These are phyloP conservation scores for Guadua angustifolia DNA, from an alignment of 176 grass and related monocot genomes.

Conservation along the genomic window DNA sequence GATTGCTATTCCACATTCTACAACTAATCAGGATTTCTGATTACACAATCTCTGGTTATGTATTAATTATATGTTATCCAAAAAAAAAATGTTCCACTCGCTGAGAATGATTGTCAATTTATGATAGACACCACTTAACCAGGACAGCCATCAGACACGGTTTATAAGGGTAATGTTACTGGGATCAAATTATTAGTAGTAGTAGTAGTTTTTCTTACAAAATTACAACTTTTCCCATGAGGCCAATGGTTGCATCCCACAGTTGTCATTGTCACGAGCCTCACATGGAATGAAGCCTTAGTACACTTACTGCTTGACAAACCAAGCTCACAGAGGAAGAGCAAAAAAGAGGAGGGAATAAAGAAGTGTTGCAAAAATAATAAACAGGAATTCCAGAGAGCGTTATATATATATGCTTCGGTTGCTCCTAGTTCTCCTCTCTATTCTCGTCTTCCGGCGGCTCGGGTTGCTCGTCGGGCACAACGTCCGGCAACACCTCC, in stretches of 20 bases:
- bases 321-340: constrained; percentile 33
- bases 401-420: not conserved
- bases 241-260: constrained; percentile 33
- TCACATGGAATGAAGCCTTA: constrained; percentile 29
- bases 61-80: not conserved
- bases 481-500: constrained; percentile 52
- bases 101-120: not conserved
- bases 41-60: not conserved
- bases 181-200: not conserved
- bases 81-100: not conserved
- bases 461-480: constrained; percentile 32
- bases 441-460: constrained; percentile 41
- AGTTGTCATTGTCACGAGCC: constrained; percentile 35
- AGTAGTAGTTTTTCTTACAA: not conserved
- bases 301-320: constrained; percentile 41
- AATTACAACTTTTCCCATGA: constrained; percentile 38
- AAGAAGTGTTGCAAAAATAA: not conserved
- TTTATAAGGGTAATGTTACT: not conserved
- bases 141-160: not conserved
- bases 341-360: constrained; percentile 14
- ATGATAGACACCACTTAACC: not conserved
- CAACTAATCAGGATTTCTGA: not conserved
- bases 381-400: not conserved
- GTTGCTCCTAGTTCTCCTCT: constrained; percentile 53
- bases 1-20: not conserved